These are phyloP conservation scores for Biscutella laevigata DNA, from an alignment of 441 rosid species.

Conservation along the genomic window DNA sequence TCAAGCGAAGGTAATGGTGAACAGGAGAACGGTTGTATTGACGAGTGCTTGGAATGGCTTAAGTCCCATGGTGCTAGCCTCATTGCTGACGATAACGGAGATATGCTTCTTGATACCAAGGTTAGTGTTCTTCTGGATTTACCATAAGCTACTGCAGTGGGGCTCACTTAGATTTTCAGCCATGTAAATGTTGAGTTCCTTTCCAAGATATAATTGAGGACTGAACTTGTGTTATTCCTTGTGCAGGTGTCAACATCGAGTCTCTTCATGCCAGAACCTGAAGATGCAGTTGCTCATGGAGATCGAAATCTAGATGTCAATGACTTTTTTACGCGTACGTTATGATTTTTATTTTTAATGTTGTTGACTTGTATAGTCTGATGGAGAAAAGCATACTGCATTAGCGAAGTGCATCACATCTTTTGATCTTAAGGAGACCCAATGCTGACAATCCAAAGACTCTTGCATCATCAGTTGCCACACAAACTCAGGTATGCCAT, in stretches of 20 bases:
- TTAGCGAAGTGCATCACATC: constrained; percentile 8
- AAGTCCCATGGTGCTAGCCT: constrained; percentile 85
- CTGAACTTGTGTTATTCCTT: not conserved
- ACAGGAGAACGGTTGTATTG: constrained; percentile 46
- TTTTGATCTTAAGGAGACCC: constrained; percentile 11
- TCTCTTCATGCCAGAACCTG: constrained; percentile 89
- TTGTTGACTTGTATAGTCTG: constrained; percentile 21
- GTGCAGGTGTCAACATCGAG: constrained; percentile 73
- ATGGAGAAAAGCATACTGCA: constrained; percentile 5
- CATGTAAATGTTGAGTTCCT: not conserved
- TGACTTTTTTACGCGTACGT: constrained; percentile 69
- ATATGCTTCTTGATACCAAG: constrained; percentile 77
- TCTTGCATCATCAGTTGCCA: not conserved
- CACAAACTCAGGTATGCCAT: constrained; percentile 22
- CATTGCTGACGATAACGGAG: constrained; percentile 49
- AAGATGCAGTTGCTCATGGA: constrained; percentile 93
- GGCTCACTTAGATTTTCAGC: not conserved
- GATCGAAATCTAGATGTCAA: constrained; percentile 83
- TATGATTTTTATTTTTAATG: too few species aligned
- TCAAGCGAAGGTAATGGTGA: constrained; percentile 43
- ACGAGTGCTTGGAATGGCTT: constrained; percentile 84
- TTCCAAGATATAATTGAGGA: not conserved
- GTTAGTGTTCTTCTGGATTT: constrained; percentile 30
- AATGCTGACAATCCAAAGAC: constrained; percentile 5
- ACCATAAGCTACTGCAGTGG: too few species aligned